phyloP scores from a whole-genome alignment of 225 moss, liverwort and hornwort species.

The Sphagnum contortum region DNA sequence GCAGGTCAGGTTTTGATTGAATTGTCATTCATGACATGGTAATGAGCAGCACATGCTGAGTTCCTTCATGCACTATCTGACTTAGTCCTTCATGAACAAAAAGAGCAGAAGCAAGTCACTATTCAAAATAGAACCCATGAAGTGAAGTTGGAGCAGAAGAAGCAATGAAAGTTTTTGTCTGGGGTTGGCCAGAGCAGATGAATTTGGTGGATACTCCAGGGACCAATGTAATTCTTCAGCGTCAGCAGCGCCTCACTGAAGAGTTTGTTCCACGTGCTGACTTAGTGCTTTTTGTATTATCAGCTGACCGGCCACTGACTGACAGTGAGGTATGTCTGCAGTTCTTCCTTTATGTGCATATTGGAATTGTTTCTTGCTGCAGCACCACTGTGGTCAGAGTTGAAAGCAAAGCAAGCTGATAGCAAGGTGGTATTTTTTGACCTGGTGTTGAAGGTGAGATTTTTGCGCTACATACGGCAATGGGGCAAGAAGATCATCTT shows the following conservation, averaged over 20 bases:
- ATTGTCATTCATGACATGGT: no score
- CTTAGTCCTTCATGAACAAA: no score
- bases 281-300: constrained; percentile 87
- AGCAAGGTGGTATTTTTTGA: no score
- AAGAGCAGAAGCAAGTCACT: no score
- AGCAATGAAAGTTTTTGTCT: no score
- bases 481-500: constrained; percentile 99
- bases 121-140: no score
- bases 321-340: constrained; percentile 77
- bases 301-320: constrained; percentile 86
- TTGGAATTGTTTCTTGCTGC: not conserved
- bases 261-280: constrained; percentile 97
- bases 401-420: not conserved
- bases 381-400: no score
- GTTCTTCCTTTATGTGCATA: constrained; percentile 1
- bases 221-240: constrained; percentile 95
- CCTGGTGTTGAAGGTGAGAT: constrained; percentile 40
- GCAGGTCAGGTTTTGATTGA: constrained; percentile 51
- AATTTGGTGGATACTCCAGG: constrained; percentile 99
- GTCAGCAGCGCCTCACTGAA: constrained; percentile 98
- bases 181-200: constrained; percentile 96
- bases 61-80: no score
- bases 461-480: constrained; percentile 89
- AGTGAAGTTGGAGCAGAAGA: constrained; percentile 4
- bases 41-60: no score